phyloP scores from a whole-genome alignment of 495 filamentous ascomycete genomes.

The Clohesyomyces aquaticus region DNA sequence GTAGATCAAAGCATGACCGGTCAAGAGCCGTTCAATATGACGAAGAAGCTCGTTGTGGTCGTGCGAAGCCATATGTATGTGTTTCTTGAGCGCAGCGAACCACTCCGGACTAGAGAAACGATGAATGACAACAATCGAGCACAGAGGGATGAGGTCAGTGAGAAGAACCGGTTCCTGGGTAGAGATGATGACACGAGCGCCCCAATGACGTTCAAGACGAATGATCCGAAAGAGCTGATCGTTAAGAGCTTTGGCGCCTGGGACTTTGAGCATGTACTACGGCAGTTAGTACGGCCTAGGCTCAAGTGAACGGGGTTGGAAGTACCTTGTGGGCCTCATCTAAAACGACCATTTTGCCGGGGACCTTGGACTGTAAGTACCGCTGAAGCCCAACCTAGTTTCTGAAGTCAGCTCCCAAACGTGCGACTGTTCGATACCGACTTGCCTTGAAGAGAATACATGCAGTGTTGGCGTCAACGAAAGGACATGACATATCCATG shows the following conservation, averaged over 20 bases:
- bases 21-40: constrained; percentile 16
- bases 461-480: constrained; percentile 65
- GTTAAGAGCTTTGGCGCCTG: constrained; percentile 59
- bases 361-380: constrained; percentile 16
- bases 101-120: constrained; percentile 73
- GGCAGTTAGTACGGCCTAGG: not conserved
- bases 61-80: constrained; percentile 51
- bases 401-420: too few relatives aligned
- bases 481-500: constrained; percentile 75
- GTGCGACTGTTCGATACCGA: too few relatives aligned
- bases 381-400: constrained; percentile 55
- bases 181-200: constrained; percentile 67
- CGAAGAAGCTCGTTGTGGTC: constrained; percentile 26
- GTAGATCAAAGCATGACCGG: constrained; percentile 21
- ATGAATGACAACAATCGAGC: constrained; percentile 72
- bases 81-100: constrained; percentile 61
- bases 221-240: constrained; percentile 66
- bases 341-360: constrained; percentile 59
- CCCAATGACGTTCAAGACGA: constrained; percentile 72
- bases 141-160: constrained; percentile 68
- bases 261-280: constrained; percentile 58
- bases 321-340: constrained; percentile 64
- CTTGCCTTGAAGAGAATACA: constrained; percentile 72
- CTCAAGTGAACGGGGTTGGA: not conserved
- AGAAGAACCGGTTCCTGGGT: constrained; percentile 83